These are phyloP conservation scores for Tubosaeta sp. DNA, from an alignment of 768 basidiomycete genomes.

Conservation along the genomic window DNA sequence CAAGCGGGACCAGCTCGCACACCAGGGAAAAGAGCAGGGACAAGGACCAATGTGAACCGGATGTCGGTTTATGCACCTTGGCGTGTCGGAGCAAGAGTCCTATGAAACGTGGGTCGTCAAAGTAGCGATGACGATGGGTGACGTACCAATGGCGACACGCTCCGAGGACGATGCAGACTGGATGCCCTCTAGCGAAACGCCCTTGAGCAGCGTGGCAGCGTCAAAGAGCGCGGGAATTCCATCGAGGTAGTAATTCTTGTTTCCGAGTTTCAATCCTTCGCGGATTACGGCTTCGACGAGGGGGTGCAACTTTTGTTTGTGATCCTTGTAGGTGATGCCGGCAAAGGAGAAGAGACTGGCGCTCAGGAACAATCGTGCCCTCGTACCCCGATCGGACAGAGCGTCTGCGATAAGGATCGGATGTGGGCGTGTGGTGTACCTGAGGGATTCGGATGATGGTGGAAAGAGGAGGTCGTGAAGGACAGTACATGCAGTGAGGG, in stretches of 20 bases:
- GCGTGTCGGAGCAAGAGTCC: slow-evolving; percentile 69
- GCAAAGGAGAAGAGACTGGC: slow-evolving; percentile 71
- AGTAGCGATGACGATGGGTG: neutral
- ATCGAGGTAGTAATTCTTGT: slow-evolving; percentile 71
- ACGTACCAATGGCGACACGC: slow-evolving; percentile 57
- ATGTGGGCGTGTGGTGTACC: slow-evolving; percentile 15
- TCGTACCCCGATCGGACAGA: slow-evolving; percentile 28
- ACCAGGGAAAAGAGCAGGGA: slow-evolving; percentile 74
- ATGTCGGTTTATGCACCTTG: slow-evolving; percentile 55
- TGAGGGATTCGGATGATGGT: slow-evolving; percentile 8
- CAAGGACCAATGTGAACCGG: slow-evolving; percentile 65
- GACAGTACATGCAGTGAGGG: slow-evolving; percentile 55
- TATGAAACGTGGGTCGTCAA: slow-evolving; percentile 18
- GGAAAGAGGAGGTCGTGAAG: slow-evolving; percentile 46
- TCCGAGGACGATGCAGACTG: slow-evolving; percentile 41
- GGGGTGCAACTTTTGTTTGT: slow-evolving; percentile 57
- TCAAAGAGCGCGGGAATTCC: slow-evolving; percentile 67
- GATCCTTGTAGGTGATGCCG: slow-evolving; percentile 52
- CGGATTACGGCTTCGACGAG: slow-evolving; percentile 69
- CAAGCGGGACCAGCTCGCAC: slow-evolving; percentile 60
- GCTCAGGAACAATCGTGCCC: slow-evolving; percentile 72
- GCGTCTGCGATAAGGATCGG: slow-evolving; percentile 38
- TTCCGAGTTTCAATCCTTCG: slow-evolving; percentile 81
- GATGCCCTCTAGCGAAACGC: slow-evolving; percentile 28
- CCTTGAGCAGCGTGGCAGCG: slow-evolving; percentile 42